A percentile compares a stretch with the other conserved stretches of the same genome.
These are phyloP conservation scores for Sphaerosporella brunnea DNA, from an alignment of 495 filamentous ascomycete species.

Conservation along the genomic window DNA sequence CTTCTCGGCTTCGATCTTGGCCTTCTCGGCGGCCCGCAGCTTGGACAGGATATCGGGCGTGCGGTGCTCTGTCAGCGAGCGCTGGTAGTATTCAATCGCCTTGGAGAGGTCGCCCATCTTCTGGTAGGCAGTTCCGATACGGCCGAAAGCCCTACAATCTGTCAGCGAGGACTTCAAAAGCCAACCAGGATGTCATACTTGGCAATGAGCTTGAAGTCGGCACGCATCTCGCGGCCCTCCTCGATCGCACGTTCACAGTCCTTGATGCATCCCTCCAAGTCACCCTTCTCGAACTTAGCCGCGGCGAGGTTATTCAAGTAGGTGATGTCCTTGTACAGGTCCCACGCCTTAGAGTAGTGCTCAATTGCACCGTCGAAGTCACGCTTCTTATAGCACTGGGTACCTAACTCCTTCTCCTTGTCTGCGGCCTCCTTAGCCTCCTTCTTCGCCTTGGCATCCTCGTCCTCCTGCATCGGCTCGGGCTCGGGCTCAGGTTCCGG, in stretches of 20 bases:
- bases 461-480: constrained; percentile 47
- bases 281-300: constrained; percentile 88
- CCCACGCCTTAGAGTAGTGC: constrained; percentile 94
- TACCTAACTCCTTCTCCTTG: constrained; percentile 85
- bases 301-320: constrained; percentile 94
- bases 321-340: constrained; percentile 82
- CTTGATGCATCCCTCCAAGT: constrained; percentile 71
- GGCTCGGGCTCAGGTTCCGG: constrained; percentile 37
- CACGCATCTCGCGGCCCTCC: constrained; percentile 66
- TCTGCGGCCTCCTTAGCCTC: constrained; percentile 88
- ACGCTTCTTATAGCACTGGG: constrained; percentile 93
- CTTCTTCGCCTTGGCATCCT: constrained; percentile 63
- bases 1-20: constrained; percentile 57
- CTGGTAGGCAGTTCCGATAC: constrained; percentile 81
- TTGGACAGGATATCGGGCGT: constrained; percentile 87
- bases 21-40: constrained; percentile 82
- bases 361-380: constrained; percentile 86
- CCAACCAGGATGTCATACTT: constrained; percentile 38
- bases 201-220: constrained; percentile 93
- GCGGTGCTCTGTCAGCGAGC: constrained; percentile 87
- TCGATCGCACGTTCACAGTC: constrained; percentile 74
- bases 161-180: constrained; percentile 12
- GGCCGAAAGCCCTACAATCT: constrained; percentile 49
- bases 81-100: constrained; percentile 82
- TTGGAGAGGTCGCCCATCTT: constrained; percentile 62